Evolutionary conservation across 768 basidiomycete species (phyloP).

Genomic region (Boletus sp.): DNA sequence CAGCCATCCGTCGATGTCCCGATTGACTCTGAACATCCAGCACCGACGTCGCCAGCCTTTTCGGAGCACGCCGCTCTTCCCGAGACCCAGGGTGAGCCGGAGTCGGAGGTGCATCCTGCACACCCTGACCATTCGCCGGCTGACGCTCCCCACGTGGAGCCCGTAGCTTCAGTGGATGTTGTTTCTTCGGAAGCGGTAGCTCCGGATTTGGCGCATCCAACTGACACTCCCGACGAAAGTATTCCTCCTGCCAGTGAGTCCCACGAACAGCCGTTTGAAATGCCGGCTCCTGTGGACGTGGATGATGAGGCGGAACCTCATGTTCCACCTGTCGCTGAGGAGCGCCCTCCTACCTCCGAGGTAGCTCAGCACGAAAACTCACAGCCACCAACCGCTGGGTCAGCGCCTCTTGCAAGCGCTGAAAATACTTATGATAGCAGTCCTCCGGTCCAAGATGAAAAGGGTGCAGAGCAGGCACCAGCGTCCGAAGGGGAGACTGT

Average conservation of each 20-base stretch:
- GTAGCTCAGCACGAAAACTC: constrained; percentile 9
- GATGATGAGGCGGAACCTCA: constrained; percentile 1
- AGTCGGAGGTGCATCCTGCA: constrained; percentile 8
- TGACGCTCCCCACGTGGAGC: constrained; percentile 18
- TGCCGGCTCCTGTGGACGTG: constrained; percentile 1
- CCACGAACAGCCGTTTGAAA: constrained; percentile 12
- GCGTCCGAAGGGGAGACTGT: constrained; percentile 11
- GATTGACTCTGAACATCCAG: constrained; percentile 15
- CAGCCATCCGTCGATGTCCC: constrained; percentile 14
- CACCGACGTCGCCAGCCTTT: not conserved
- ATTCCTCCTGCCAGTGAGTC: constrained; percentile 18
- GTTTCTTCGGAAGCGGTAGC: constrained; percentile 5
- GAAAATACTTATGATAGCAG: constrained; percentile 6
- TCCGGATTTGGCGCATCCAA: constrained; percentile 4
- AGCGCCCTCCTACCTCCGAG: constrained; percentile 4
- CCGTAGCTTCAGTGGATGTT: constrained; percentile 5
- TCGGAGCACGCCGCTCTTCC: constrained; percentile 8
- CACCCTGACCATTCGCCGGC: constrained; percentile 16
- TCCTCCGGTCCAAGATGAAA: constrained; percentile 8
- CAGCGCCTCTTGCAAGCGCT: constrained; percentile 1
- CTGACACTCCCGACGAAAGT: constrained; percentile 5
- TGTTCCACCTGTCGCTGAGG: constrained; percentile 4
- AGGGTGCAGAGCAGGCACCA: constrained; percentile 7
- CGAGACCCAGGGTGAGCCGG: constrained; percentile 4
- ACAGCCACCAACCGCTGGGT: constrained; percentile 10